These are phyloP conservation scores for Aspergillus candidus DNA, from an alignment of 2,329 filamentous ascomycete species.

Conservation along the genomic window DNA sequence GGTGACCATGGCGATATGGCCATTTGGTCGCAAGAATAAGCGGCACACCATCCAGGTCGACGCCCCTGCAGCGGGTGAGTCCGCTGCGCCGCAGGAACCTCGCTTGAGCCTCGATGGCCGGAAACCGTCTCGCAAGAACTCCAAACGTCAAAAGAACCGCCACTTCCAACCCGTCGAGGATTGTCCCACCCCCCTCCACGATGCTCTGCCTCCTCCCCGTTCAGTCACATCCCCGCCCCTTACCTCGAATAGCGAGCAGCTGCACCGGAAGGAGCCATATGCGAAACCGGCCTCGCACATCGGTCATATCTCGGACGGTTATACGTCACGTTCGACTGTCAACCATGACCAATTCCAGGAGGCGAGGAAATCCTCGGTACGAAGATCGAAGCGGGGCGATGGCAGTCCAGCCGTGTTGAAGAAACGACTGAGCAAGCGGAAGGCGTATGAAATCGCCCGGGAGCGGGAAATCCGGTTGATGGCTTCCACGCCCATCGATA, in stretches of 20 bases:
- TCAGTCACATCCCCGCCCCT: constrained; percentile 16
- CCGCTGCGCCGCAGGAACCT: constrained; percentile 30
- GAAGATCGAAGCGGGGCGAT: constrained; percentile 54
- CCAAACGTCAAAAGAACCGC: constrained; percentile 30
- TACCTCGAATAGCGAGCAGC: constrained; percentile 17
- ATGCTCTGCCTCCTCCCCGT: constrained; percentile 8
- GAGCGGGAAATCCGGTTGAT: constrained; percentile 87
- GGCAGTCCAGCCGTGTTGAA: constrained; percentile 53
- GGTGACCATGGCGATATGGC: constrained; percentile 69
- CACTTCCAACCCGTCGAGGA: constrained; percentile 23
- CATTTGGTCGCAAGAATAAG: constrained; percentile 68
- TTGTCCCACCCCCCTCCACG: constrained; percentile 9
- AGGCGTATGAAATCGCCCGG: constrained; percentile 66
- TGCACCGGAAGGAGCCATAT: constrained; percentile 13
- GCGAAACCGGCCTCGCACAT: constrained; percentile 7
- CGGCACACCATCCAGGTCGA: constrained; percentile 56
- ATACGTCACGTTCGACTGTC: constrained; percentile 31
- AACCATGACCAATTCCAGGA: constrained; percentile 35
- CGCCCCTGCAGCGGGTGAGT: constrained; percentile 43
- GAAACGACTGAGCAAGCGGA: constrained; percentile 70
- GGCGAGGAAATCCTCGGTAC: constrained; percentile 45
- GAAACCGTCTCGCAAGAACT: constrained; percentile 29
- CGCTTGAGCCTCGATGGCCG: constrained; percentile 21
- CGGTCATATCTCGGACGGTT: constrained; percentile 16
- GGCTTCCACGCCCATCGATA: constrained; percentile 61